Base-by-base conservation (phyloP, 306 rosid genomes). In the Neltuma alba region DNA sequence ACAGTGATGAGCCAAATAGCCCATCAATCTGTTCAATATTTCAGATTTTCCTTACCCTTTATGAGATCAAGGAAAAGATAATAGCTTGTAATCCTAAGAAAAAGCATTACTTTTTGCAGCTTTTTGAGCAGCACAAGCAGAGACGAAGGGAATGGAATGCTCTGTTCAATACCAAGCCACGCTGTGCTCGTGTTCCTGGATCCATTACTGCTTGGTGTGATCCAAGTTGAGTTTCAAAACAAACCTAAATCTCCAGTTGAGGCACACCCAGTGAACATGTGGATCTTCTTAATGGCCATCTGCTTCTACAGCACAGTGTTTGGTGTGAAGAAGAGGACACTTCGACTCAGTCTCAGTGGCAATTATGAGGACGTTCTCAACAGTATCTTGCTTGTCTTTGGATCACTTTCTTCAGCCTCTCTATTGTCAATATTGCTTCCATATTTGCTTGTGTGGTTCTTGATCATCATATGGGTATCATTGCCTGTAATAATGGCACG, bases 121-220 rank as follows among this genome's bases (percentile, higher is more conserved):
- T 45, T 45, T 45, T 14, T 5, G 20, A 23, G 33, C 0, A 12
- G 5, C 23, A 27, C 64, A 54, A 20, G 27, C n/a, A 67, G 52
- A 37, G 72, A 67, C 6, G 48, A 9, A 38, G 52, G 16, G 28
- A 20, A 37, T 40, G 44, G 44, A 10, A 9, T 40, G 44, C 9
- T 67, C 15, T 5, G 6, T 15, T 45, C 50, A n/a, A 67, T 37
- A n/a, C 72, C 72, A 67, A 9, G 50, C 9, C 72, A 67, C 21
- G 50, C 41, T n/a, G n/a, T n/a, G n/a, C n/a, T n/a, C 13, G 72
- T 67, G 14, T 67, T 67, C 72, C 9, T 38, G 72, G 45, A 34
- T 66, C 72, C 72, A 66, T 11, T 41, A n/a, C 72, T 66, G 25
- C 42, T 66, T 66, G 45, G 27, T 10, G n/a, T 66, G 27, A n/a